phyloP scores from a whole-genome alignment of 306 rosid species.

The Benincasa hispida region DNA sequence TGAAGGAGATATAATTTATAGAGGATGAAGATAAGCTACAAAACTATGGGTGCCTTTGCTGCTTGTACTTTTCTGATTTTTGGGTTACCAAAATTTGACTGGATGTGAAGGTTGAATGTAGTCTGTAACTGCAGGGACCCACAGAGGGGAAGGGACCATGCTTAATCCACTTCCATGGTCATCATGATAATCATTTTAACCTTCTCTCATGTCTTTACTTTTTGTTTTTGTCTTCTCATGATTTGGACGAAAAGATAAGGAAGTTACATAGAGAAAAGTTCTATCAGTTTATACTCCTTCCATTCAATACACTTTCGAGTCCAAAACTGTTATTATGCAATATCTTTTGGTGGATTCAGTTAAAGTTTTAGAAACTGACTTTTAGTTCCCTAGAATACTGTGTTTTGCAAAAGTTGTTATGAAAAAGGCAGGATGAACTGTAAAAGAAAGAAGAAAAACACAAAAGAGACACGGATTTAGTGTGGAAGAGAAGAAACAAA shows the following conservation, averaged over 20 bases:
- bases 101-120: neutral
- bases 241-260: neutral
- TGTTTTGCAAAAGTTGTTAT: neutral
- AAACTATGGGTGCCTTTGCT: neutral
- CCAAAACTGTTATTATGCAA: neutral
- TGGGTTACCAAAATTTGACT: neutral
- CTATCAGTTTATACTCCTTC: neutral
- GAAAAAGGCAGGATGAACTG: neutral
- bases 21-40: neutral
- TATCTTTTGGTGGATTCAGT: neutral
- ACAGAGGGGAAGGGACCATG: slow-evolving; percentile 4
- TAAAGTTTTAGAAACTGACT: neutral
- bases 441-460: neutral
- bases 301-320: neutral
- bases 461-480: neutral
- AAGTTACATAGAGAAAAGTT: neutral
- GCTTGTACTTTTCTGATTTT: neutral
- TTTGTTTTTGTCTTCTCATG: neutral
- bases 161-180: slow-evolving; percentile 6
- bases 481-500: neutral
- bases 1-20: neutral
- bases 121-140: neutral
- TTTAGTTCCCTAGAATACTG: neutral
- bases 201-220: neutral
- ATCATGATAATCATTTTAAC: neutral